Conservation (phyloP, 2,329 filamentous ascomycete species). For the Parafenestella ontariensis region DNA sequence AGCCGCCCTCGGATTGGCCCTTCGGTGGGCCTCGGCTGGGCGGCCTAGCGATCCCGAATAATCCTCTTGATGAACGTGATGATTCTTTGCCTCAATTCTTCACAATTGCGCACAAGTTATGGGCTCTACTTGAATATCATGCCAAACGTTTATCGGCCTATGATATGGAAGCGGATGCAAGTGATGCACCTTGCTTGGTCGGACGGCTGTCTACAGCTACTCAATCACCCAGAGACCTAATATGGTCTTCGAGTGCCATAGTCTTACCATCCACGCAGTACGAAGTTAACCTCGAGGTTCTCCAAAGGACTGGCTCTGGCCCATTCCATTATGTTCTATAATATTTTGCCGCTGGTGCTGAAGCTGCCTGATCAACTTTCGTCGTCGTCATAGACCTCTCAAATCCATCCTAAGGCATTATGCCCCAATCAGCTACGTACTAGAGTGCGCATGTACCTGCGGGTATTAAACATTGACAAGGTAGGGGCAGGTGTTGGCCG, state of each 20-base stretch:
- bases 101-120: background rate
- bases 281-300: background rate
- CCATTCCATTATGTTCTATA: background rate
- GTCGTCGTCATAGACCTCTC: slow-evolving; percentile 37
- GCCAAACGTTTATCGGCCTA: background rate
- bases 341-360: slow-evolving; percentile 24
- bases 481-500: background rate
- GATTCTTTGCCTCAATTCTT: slow-evolving; percentile 11
- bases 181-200: background rate
- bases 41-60: slow-evolving; percentile 30
- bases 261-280: background rate
- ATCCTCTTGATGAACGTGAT: slow-evolving; percentile 29
- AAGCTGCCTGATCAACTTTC: slow-evolving; percentile 21
- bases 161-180: background rate
- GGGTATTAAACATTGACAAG: too few species aligned
- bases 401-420: slow-evolving; percentile 16
- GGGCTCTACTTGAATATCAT: background rate
- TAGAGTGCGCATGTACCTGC: too few species aligned
- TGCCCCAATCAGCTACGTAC: background rate
- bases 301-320: background rate
- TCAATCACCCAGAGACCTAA: background rate
- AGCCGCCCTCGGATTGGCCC: slow-evolving; percentile 32
- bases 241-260: background rate
- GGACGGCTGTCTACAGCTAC: background rate
- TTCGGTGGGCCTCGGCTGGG: slow-evolving; percentile 37